These are phyloP conservation scores for Rhizophagus clarus DNA, from an alignment of 192 early-diverging fungal species.

Conservation along the genomic window DNA sequence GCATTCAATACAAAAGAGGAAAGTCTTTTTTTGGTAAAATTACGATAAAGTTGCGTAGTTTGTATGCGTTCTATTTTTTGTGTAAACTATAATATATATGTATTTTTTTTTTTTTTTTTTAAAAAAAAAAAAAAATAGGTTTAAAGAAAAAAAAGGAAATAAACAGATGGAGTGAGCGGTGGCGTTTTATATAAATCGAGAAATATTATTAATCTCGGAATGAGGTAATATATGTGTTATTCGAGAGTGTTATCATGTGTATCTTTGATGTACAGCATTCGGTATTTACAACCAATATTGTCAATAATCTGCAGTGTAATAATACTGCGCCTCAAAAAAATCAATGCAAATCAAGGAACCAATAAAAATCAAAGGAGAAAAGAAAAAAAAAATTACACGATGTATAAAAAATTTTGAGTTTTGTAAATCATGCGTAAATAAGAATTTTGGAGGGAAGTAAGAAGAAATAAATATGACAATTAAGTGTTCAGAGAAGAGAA, in stretches of 20 bases:
- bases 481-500: background rate
- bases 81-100: background rate
- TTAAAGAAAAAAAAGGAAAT: constrained; percentile 13
- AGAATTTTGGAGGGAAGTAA: constrained; percentile 2
- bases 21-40: background rate
- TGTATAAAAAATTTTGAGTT: background rate
- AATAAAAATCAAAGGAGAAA: background rate
- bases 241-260: background rate
- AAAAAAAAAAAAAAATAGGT: background rate
- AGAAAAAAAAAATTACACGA: background rate
- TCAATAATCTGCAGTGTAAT: constrained; percentile 19
- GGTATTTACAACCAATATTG: constrained; percentile 3
- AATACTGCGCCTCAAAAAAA: background rate
- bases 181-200: background rate
- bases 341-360: background rate
- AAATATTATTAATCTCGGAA: background rate
- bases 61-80: background rate
- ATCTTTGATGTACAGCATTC: background rate
- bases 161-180: background rate
- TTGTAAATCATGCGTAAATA: background rate
- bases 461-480: background rate
- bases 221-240: background rate
- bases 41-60: background rate
- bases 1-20: constrained; percentile 7
- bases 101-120: background rate